Evolutionary conservation across 2,329 filamentous ascomycete species (phyloP), one percentile per base, ranked within the genome.

Genomic region (Aspergillus novoparasiticus): DNA sequence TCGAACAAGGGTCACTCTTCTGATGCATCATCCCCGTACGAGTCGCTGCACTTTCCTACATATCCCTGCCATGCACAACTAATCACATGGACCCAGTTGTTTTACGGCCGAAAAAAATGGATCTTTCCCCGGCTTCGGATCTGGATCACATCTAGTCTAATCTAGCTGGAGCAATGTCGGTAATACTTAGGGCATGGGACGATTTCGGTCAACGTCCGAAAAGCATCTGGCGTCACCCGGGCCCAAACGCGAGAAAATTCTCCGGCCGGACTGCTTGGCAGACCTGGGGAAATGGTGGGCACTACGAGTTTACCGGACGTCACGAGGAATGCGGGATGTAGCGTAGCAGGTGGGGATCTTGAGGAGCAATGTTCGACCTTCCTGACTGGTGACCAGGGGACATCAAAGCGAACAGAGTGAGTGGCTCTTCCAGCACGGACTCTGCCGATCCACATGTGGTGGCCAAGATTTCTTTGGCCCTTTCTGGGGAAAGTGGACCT

Each of bases 201-300:
- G 14, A 53, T 14, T 41, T 59, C 57, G 57, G 57, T 39, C 57
- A 59, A 59, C 57, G n/a, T 59, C 57, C 57, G 57, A 59, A 51
- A n/a, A 46, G 19, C 50, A 39, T 53, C 34, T 59, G 57, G 46
- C 23, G 39, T 39, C 46, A 59, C 57, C 16, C 19, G 26, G 32
- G 57, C 36, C 30, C 36, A 34, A 54, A 54, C 51, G 30, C 51
- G 30, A 36, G 30, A 11, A 30, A 34, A 36, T 54, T 36, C 46
- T 50, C 23, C 23, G 46, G 16, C 32, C 30, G 30, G 48, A 8
- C 23, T 23, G 32, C 57, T 51, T 53, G 57, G 45, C 45, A 34
- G 45, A 59, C 46, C 57, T 59, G 57, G 57, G 57, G 57, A 59
- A 59, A 59, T 53, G 23, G 45, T 53, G 36, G 57, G 23, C 32